Percentiles rank a stretch among this genome's conserved stretches.
Evolutionary conservation across 352 stramenopile genomes (phyloP).

Genomic region (Phytophthora europaea): DNA sequence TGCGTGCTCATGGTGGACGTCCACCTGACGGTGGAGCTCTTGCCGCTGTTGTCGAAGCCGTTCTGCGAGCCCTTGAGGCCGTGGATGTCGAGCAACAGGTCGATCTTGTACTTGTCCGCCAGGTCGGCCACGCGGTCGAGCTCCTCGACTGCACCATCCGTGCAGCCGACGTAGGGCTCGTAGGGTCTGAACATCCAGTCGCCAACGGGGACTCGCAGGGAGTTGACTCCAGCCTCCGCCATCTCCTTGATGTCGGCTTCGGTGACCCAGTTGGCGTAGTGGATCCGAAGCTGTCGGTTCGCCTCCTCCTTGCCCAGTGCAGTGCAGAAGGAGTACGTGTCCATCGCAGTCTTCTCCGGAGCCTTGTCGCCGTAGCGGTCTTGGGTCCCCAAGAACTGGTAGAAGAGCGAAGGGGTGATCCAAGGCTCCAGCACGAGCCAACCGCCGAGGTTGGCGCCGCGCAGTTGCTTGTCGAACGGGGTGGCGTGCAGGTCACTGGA

Average conservation of each 20-base stretch:
- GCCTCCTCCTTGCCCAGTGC: slow-evolving; percentile 88
- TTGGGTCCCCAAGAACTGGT: slow-evolving; percentile 39
- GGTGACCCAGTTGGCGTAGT: slow-evolving; percentile 96
- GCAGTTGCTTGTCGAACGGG: slow-evolving; percentile 73
- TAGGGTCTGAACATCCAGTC: slow-evolving; percentile 97
- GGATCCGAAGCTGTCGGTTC: slow-evolving; percentile 92
- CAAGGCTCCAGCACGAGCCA: slow-evolving; percentile 48
- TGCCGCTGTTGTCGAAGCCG: slow-evolving; percentile 96
- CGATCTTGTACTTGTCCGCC: slow-evolving; percentile 85
- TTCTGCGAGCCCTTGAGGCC: slow-evolving; percentile 93
- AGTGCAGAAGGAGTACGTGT: slow-evolving; percentile 92
- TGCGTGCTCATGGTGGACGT: slow-evolving; percentile 22
- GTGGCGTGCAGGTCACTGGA: slow-evolving; percentile 68
- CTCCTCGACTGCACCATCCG: slow-evolving; percentile 91
- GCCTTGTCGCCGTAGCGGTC: slow-evolving; percentile 76
- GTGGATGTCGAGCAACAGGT: slow-evolving; percentile 94
- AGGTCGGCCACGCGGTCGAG: slow-evolving; percentile 90
- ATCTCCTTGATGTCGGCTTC: slow-evolving; percentile 92
- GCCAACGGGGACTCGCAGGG: slow-evolving; percentile 58
- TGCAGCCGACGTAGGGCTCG: slow-evolving; percentile 93
- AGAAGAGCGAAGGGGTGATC: slow-evolving; percentile 32
- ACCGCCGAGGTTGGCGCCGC: slow-evolving; percentile 65
- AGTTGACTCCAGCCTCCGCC: slow-evolving; percentile 26
- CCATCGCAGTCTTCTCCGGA: slow-evolving; percentile 88
- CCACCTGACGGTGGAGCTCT: slow-evolving; percentile 55